Evolutionary conservation across 805 yeast genomes (phyloP).

Genomic region (Candida xyloterini): DNA sequence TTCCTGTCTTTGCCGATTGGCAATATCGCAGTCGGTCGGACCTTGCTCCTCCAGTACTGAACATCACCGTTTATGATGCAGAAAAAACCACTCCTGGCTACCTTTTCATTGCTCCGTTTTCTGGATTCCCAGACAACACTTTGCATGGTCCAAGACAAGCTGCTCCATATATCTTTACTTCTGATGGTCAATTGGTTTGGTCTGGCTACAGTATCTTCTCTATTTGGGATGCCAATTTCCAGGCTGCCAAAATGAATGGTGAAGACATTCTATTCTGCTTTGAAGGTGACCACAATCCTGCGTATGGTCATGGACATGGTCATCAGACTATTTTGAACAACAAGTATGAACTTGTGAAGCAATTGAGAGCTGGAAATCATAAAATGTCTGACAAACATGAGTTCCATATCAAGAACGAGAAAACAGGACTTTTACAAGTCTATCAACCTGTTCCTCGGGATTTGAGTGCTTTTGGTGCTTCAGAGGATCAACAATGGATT

Average conservation of each 20-base stretch:
- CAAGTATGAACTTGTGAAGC: conserved; percentile 32
- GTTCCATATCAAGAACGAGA: conserved; percentile 33
- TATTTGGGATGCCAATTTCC: conserved; percentile 34
- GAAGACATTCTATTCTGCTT: conserved; percentile 32
- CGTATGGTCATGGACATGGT: conserved; percentile 27
- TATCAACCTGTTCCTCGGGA: conserved; percentile 35
- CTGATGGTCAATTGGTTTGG: conserved; percentile 38
- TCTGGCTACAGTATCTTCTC: conserved; percentile 35
- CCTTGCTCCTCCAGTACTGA: conserved; percentile 33
- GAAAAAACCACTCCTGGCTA: conserved; percentile 29
- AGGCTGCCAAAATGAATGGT: conserved; percentile 27
- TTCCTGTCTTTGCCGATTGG: conserved; percentile 29
- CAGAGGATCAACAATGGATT: conserved; percentile 33
- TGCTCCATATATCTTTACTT: conserved; percentile 36
- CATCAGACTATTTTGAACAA: conserved; percentile 33
- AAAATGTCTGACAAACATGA: conserved; percentile 37
- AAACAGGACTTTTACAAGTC: conserved; percentile 32
- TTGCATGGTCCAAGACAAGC: conserved; percentile 32
- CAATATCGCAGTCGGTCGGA: conserved; percentile 37
- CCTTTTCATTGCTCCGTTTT: conserved; percentile 35
- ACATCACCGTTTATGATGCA: conserved; percentile 32
- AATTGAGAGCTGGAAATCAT: conserved; percentile 36
- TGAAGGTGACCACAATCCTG: conserved; percentile 35
- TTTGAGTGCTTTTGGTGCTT: conserved; percentile 29
- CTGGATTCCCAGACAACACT: conserved; percentile 13